Conservation (phyloP, 2,329 filamentous ascomycete genomes). For the Colletotrichum sidae region DNA sequence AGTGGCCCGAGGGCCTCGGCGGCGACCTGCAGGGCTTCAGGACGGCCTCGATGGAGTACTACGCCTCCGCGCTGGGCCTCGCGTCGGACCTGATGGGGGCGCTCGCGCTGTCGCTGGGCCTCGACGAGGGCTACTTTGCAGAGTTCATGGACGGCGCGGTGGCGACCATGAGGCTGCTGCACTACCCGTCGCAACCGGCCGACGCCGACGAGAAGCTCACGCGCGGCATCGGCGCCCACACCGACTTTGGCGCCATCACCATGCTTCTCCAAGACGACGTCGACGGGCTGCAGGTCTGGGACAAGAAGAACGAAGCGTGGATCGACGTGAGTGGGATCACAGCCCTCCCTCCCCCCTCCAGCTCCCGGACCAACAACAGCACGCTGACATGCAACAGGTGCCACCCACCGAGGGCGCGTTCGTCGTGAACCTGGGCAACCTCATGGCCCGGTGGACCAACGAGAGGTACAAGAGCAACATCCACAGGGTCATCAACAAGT, state of each 20-base stretch:
- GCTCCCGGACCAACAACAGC: background rate
- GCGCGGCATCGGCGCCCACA: slow-evolving; percentile 61
- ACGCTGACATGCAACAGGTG: slow-evolving; percentile 44
- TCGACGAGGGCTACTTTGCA: slow-evolving; percentile 54
- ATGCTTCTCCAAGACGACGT: slow-evolving; percentile 64
- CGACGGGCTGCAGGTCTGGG: slow-evolving; percentile 64
- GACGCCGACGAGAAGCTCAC: slow-evolving; percentile 48
- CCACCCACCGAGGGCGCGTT: slow-evolving; percentile 57
- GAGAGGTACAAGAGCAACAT: slow-evolving; percentile 64
- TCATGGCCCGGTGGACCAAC: slow-evolving; percentile 63
- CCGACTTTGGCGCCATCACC: slow-evolving; percentile 68
- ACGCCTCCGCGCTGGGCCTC: slow-evolving; percentile 51
- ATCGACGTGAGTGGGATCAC: slow-evolving; percentile 46
- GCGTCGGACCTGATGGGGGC: slow-evolving; percentile 54
- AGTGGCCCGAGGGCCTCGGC: slow-evolving; percentile 54
- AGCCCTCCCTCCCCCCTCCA: background rate
- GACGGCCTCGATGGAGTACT: slow-evolving; percentile 53
- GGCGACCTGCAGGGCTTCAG: slow-evolving; percentile 48
- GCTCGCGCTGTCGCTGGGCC: slow-evolving; percentile 55
- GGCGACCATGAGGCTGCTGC: slow-evolving; percentile 58
- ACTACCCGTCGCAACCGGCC: slow-evolving; percentile 58
- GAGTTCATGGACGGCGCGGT: slow-evolving; percentile 57
- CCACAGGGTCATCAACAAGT: slow-evolving; percentile 67
- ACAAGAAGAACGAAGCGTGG: slow-evolving; percentile 57
- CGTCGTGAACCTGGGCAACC: slow-evolving; percentile 64